Base-by-base conservation (phyloP, 2,329 filamentous ascomycete genomes). In the Aspergillus sp. region DNA sequence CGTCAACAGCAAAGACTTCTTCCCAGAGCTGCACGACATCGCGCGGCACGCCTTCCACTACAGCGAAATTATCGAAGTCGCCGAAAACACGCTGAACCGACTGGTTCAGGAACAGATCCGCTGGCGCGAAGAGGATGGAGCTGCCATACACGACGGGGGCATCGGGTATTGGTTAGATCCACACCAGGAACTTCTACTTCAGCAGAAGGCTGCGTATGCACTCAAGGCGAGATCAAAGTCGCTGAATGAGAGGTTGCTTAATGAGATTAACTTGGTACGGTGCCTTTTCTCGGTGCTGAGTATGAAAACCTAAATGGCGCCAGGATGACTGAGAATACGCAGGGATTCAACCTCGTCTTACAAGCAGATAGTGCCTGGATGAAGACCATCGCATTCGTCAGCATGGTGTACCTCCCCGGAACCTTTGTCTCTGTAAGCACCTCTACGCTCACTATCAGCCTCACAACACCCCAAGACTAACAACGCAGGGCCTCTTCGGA, bases 251-350 rank as follows among this genome's bases (percentile, higher is more conserved):
- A 64, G 74, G 38, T 57, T 76, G 48, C 59, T 63, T 15, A 74
- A 74, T 63, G 74, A 77, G 60, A 75, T 77, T 34, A 72, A 71
- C 43, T 61, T 76, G 43, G 73, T 74, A 55, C 13, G 56, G 52
- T 1, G 6, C 31, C 30, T 38, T 38, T 7, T 15, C 7, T 38
- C 8, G 31, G 2, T 38, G 4, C 8, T 3, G 31, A 7, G 5
- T 13, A 9, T 11, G 9, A 1, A 15, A 54, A 48, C 6, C 11
- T 7, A 6, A 25, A 13, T 19, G 7, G 9, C 7, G 2, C 0
- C 9, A 15, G 19, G 22, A 9, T n/a, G 13, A 15, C 17, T 11
- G 13, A 9, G 6, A 0, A 17, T 7, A 28, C 25, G 6, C 41
- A 49, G 73, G 69, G 68, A 7, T 75, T 72, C 58, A 75, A 76